Base-by-base conservation (phyloP, 495 filamentous ascomycete genomes). In the Xylaria acuta region DNA sequence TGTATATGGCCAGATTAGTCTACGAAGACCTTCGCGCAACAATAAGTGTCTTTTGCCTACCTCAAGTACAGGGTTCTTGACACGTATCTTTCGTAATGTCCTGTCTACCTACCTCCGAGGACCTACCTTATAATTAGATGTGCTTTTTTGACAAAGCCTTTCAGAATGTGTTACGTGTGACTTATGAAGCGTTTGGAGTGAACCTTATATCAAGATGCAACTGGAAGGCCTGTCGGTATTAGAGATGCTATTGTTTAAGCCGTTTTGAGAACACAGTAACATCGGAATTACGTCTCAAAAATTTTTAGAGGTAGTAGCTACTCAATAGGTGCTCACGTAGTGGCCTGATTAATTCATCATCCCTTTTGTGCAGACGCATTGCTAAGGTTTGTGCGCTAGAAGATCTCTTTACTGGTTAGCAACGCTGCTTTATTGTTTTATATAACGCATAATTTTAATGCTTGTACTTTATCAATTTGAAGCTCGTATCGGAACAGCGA, bases 341-440 rank as follows among this genome's bases (percentile, higher is more conserved):
- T 60, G 34, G 20, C 30, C 3, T 38, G 9, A 22, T 60, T 60
- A n/a, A 60, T 60, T 38, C 20, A 56, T 56, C 14, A 32, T 56
- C 14, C 53, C 27, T 32, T 25, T 53, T 27, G 49, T 53, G 49
- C 11, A 53, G 22, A 27, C 22, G 27, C 27, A 56, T 30, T 56
- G 6, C 20, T 30, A 56, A 30, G 25, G 16, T 56, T 51, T 51
- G n/a, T 12, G n/a, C 47, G 47, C 47, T 25, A 32, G 53, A 56
- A 56, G 14, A 56, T 56, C 53, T 30, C 12, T 56, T 27, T 20
- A 56, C 14, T 56, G 53, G 58, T 22, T 12, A 22, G 12, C 34
- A 60, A 60, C 30, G 58, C 34, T 60, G 34, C n/a, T 60, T 36
- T 60, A 60, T 38, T 60, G 18, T 22, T 60, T 60, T 30, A 56